Conservation (phyloP, 768 basidiomycete genomes). For the Rickenella mellea region DNA sequence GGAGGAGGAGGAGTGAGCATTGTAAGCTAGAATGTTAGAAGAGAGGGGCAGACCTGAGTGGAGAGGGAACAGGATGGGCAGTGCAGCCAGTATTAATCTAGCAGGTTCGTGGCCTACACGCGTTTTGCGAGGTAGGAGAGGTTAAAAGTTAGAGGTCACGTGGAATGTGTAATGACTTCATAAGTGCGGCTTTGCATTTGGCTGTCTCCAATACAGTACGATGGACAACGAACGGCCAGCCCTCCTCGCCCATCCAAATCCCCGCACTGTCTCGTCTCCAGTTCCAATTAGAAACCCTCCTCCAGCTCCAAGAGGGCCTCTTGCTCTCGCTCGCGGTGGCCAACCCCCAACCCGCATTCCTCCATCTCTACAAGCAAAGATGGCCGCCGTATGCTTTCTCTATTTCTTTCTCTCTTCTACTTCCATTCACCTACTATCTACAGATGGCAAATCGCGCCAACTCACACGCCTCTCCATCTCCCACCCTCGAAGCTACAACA, state of each 20-base stretch:
- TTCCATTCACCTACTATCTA: slow-evolving; percentile 12
- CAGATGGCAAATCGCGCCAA: slow-evolving; percentile 38
- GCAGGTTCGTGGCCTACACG: too few relatives aligned
- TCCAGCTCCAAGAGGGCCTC: slow-evolving; percentile 11
- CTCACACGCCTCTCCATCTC: slow-evolving; percentile 8
- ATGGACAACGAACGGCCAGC: too few relatives aligned
- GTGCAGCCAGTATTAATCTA: too few relatives aligned
- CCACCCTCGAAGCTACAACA: slow-evolving; percentile 18
- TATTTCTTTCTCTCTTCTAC: not conserved
- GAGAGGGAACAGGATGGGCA: too few relatives aligned
- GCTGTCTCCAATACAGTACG: too few relatives aligned
- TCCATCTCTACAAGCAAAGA: slow-evolving; percentile 83
- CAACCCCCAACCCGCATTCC: slow-evolving; percentile 44
- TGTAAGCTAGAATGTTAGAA: not conserved
- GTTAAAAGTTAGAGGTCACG: too few relatives aligned
- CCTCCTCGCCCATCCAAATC: slow-evolving; percentile 10
- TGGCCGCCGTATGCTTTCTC: slow-evolving; percentile 65
- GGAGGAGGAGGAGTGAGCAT: slow-evolving; percentile 1
- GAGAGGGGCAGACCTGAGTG: slow-evolving; percentile 1
- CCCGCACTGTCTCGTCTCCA: not conserved
- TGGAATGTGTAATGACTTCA: too few relatives aligned
- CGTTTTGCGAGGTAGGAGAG: too few relatives aligned
- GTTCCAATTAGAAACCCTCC: slow-evolving; percentile 7
- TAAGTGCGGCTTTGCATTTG: too few relatives aligned
- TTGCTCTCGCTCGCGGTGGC: slow-evolving; percentile 10